Percentiles rank a stretch among this genome's conserved stretches.
Evolutionary conservation across 176 grass and related monocot genomes (phyloP).

Genomic region (Avena insularis): DNA sequence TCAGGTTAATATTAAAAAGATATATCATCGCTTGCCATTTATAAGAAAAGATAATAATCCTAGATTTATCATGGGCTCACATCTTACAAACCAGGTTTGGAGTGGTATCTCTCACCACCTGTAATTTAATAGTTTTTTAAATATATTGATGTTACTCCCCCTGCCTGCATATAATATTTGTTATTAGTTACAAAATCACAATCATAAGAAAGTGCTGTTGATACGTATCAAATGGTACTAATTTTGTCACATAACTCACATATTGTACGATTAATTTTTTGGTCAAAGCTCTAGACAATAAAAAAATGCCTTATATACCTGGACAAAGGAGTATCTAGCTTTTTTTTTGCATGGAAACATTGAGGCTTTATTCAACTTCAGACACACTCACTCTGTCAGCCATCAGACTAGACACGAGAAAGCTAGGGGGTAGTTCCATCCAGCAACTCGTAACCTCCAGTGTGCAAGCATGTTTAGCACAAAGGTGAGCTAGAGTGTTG

Average conservation of each 20-base stretch:
- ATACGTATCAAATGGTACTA: background rate
- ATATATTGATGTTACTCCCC: background rate
- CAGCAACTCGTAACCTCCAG: too few relatives aligned
- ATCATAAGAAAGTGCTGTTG: background rate
- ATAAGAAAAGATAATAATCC: background rate
- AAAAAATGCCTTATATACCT: background rate
- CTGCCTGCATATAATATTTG: background rate
- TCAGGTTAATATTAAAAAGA: slow-evolving; percentile 32
- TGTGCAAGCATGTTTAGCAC: too few relatives aligned
- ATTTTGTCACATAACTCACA: background rate
- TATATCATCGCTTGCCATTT: background rate
- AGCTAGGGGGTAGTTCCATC: too few relatives aligned
- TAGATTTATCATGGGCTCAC: background rate
- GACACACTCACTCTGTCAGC: too few relatives aligned
- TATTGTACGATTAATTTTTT: background rate
- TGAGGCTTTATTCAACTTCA: too few relatives aligned
- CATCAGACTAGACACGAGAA: too few relatives aligned
- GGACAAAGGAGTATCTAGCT: background rate
- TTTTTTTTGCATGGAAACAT: too few relatives aligned
- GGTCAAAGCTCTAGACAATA: background rate
- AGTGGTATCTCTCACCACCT: background rate
- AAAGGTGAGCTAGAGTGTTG: too few relatives aligned
- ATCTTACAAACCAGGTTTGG: slow-evolving; percentile 10
- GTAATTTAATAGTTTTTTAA: background rate
- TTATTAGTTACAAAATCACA: slow-evolving; percentile 4